phyloP scores from a whole-genome alignment of 176 grass and related monocot species.

The Sorghum bicolor region DNA sequence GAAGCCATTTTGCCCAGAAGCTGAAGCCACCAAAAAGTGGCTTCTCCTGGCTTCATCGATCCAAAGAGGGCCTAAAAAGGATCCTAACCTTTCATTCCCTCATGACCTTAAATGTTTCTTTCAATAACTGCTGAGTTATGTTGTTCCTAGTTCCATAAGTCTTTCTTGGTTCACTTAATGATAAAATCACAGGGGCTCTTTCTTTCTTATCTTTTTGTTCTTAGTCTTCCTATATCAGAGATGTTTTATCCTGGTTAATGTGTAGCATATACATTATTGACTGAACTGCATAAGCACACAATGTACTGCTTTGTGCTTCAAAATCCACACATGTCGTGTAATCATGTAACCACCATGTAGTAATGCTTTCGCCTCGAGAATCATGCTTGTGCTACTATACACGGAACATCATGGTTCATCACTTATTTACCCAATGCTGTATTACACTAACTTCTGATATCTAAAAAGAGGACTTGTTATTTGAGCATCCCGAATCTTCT shows the following conservation, averaged over 20 bases:
- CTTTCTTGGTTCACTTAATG: not conserved
- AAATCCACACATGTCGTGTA: not conserved
- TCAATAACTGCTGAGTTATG: not conserved
- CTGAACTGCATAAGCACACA: not conserved
- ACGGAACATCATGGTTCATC: not conserved
- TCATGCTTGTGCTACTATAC: not conserved
- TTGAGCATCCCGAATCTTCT: not conserved
- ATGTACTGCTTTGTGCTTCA: not conserved
- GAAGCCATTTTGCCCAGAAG: too few species aligned
- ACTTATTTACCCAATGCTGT: not conserved
- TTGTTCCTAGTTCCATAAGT: not conserved
- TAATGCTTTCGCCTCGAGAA: not conserved
- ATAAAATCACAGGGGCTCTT: not conserved
- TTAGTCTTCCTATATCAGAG: not conserved
- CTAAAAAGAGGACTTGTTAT: not conserved
- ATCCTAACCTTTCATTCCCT: not conserved
- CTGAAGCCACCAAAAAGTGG: too few species aligned
- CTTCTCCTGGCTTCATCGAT: too few species aligned
- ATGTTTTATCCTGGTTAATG: not conserved
- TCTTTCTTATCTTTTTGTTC: not conserved
- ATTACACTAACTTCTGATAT: not conserved
- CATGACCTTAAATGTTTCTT: not conserved
- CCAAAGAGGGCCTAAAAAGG: not conserved
- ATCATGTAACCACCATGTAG: not conserved
- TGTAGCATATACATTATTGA: not conserved